Conservation (phyloP, 2,329 filamentous ascomycete species). For the Cryphonectria naterciae region DNA sequence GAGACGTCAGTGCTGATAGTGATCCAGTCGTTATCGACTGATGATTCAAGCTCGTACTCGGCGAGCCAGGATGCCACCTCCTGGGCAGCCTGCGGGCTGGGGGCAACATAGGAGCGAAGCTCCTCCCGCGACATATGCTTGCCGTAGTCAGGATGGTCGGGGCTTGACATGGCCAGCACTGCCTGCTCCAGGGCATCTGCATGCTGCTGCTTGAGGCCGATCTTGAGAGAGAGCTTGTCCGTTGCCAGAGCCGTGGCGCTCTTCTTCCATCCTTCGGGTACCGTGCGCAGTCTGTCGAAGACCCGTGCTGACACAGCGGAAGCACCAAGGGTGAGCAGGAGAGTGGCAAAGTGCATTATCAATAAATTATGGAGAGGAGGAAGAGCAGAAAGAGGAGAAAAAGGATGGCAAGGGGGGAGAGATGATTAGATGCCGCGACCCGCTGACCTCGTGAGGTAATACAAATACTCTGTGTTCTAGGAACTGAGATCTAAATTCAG, state of each 20-base stretch:
- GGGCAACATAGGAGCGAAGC: conserved; percentile 57
- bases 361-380: neutral
- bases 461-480: neutral
- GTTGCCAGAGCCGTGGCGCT: conserved; percentile 41
- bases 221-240: conserved; percentile 50
- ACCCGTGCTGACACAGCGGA: conserved; percentile 38
- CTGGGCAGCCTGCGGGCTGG: conserved; percentile 50
- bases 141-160: conserved; percentile 62
- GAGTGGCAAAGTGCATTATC: conserved; percentile 32
- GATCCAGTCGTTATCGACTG: conserved; percentile 63
- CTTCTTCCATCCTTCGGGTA: conserved; percentile 45
- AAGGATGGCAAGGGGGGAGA: neutral
- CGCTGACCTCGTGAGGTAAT: neutral
- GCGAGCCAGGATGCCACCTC: conserved; percentile 60
- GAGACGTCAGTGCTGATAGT: conserved; percentile 57
- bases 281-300: conserved; percentile 41
- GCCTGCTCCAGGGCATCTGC: conserved; percentile 58
- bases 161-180: conserved; percentile 65
- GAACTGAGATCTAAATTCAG: neutral
- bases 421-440: neutral
- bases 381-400: too few species aligned
- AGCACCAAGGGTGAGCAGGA: conserved; percentile 31
- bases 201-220: conserved; percentile 54
- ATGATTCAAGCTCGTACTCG: conserved; percentile 49
- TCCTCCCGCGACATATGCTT: conserved; percentile 65